Conservation (phyloP, 106 monocot species). For the Triglochin maritima region DNA sequence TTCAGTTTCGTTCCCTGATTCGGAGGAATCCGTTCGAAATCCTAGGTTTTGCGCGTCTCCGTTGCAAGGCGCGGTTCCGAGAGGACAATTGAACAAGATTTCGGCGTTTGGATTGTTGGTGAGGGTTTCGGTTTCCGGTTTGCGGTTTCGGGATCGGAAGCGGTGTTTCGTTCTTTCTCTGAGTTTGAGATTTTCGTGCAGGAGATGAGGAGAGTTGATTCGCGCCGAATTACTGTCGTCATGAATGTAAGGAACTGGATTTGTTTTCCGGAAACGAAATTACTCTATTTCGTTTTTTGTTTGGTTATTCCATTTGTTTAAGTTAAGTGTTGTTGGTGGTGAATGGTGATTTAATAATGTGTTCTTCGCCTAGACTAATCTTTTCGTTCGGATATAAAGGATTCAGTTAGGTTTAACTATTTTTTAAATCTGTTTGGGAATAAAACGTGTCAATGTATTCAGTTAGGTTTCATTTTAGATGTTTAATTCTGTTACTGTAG, state of each 20-base stretch:
- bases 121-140: not conserved
- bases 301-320: not conserved
- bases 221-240: constrained; percentile 9
- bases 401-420: not conserved
- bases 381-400: not conserved
- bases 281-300: not conserved
- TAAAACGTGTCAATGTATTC: too few relatives aligned
- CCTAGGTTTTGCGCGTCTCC: constrained; percentile 2
- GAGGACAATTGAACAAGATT: not conserved
- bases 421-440: not conserved
- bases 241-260: constrained; percentile 22
- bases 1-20: too few relatives aligned
- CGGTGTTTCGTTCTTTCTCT: not conserved
- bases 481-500: too few relatives aligned
- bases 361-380: not conserved
- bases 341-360: not conserved
- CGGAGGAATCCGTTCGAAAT: not conserved
- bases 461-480: too few relatives aligned
- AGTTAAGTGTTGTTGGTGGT: not conserved
- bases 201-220: constrained; percentile 29
- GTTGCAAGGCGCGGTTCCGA: not conserved
- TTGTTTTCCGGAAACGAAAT: not conserved
- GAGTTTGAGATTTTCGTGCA: constrained; percentile 5
- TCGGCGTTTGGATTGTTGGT: constrained; percentile 1
- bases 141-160: not conserved